A percentile compares a stretch with the other conserved stretches of the same genome.
phyloP scores from a whole-genome alignment of 495 filamentous ascomycete genomes.

The Podospora conica region DNA sequence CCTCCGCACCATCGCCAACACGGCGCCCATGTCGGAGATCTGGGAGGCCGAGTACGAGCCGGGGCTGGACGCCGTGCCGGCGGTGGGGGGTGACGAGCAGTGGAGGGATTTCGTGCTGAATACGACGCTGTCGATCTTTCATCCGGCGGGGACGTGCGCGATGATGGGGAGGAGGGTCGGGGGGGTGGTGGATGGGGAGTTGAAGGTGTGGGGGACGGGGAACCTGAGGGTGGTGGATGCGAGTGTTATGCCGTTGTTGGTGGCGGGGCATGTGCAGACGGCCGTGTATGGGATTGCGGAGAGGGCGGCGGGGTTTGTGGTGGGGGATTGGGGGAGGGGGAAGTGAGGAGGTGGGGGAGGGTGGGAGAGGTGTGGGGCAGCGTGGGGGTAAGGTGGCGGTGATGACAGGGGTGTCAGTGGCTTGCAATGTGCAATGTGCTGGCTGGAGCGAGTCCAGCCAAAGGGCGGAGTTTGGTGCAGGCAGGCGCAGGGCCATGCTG shows the following conservation, averaged over 20 bases:
- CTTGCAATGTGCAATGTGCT: no score
- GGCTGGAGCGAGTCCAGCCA: no score
- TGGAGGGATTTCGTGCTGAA: constrained; percentile 21
- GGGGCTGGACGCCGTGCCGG: constrained; percentile 4
- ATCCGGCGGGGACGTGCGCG: constrained; percentile 38
- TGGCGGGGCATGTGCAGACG: constrained; percentile 29
- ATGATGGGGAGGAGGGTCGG: constrained; percentile 38
- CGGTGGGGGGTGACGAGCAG: constrained; percentile 11
- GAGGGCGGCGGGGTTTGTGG: constrained; percentile 40
- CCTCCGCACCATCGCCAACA: constrained; percentile 10
- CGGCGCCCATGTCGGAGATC: constrained; percentile 7
- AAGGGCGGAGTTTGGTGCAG: no score
- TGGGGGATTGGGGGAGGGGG: not conserved
- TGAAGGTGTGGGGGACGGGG: constrained; percentile 40
- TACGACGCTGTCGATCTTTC: constrained; percentile 20
- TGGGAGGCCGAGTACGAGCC: constrained; percentile 26
- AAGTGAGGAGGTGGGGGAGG: no score
- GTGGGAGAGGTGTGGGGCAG: no score
- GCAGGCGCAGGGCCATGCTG: no score
- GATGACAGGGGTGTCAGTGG: no score
- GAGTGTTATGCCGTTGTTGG: constrained; percentile 27
- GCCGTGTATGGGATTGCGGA: constrained; percentile 35
- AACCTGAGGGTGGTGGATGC: constrained; percentile 32
- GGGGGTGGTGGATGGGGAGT: constrained; percentile 44
- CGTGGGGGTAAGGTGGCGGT: no score